These are phyloP conservation scores for Clarkia xantiana DNA, from an alignment of 345 rosid genomes.

Conservation along the genomic window DNA sequence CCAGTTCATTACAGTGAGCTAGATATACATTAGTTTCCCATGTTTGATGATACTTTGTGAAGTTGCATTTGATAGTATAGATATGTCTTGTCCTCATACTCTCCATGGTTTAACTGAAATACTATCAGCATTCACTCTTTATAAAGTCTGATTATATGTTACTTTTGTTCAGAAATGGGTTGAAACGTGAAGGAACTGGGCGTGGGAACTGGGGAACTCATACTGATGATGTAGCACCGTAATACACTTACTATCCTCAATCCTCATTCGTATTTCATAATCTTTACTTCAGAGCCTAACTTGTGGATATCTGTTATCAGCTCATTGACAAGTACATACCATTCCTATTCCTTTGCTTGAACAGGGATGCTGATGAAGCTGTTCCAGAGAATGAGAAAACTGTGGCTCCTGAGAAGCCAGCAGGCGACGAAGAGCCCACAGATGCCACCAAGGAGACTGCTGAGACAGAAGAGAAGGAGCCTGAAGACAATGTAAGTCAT, in stretches of 20 bases:
- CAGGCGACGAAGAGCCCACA: slow-evolving; percentile 43
- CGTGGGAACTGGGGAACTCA: slow-evolving; percentile 93
- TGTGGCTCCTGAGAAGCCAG: slow-evolving; percentile 37
- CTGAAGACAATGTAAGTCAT: slow-evolving; percentile 55
- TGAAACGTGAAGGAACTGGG: slow-evolving; percentile 87
- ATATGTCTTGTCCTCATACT: too few species aligned
- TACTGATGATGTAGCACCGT: slow-evolving; percentile 63
- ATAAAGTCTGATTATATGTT: not conserved
- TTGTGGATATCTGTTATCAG: not conserved
- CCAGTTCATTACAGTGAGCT: too few species aligned
- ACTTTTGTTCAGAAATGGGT: slow-evolving; percentile 33
- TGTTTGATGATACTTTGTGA: too few species aligned
- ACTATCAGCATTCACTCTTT: too few species aligned
- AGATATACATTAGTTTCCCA: too few species aligned
- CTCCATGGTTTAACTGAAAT: too few species aligned
- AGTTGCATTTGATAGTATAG: too few species aligned
- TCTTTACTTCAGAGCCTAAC: not conserved
- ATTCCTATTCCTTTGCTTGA: slow-evolving; percentile 9
- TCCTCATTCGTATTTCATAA: not conserved
- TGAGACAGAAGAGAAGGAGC: slow-evolving; percentile 46
- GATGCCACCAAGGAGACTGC: slow-evolving; percentile 64
- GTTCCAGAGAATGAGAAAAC: slow-evolving; percentile 38
- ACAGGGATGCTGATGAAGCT: slow-evolving; percentile 59
- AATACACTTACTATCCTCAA: slow-evolving; percentile 12
- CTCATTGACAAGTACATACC: too few species aligned